Evolutionary conservation across 495 filamentous ascomycete genomes (phyloP).

Genomic region (Hypoxylon rickii): DNA sequence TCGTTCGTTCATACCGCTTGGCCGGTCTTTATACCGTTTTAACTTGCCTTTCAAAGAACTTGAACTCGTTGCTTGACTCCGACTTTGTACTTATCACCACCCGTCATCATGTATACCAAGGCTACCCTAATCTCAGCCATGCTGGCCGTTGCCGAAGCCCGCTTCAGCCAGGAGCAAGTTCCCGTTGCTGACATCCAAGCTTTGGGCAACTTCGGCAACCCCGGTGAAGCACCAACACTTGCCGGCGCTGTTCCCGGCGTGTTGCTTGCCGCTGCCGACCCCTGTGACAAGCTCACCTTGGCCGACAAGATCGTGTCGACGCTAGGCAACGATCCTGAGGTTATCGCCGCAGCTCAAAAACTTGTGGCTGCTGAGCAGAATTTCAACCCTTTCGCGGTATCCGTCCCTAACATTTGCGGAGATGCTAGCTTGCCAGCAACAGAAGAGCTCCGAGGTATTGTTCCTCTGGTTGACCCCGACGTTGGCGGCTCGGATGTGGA

Average conservation of each 20-base stretch:
- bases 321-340: conserved; percentile 56
- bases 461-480: conserved; percentile 63
- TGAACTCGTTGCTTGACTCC: conserved; percentile 26
- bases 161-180: conserved; percentile 59
- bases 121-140: conserved; percentile 46
- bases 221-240: conserved; percentile 60
- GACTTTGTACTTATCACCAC: conserved; percentile 25
- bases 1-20: conserved; percentile 47
- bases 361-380: conserved; percentile 70
- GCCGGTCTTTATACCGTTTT: conserved; percentile 48
- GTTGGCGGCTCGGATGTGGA: conserved; percentile 55
- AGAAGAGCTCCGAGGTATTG: conserved; percentile 60
- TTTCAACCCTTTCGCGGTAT: conserved; percentile 64
- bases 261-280: conserved; percentile 60
- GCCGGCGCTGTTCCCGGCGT: conserved; percentile 56
- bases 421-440: conserved; percentile 61
- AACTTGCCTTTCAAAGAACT: conserved; percentile 29
- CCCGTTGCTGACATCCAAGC: conserved; percentile 49
- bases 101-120: conserved; percentile 53
- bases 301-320: conserved; percentile 62
- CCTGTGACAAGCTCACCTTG: conserved; percentile 62
- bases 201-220: conserved; percentile 51
- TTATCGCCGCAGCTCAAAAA: conserved; percentile 59
- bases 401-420: conserved; percentile 59
- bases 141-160: conserved; percentile 54